Evolutionary conservation across 345 rosid species (phyloP), one percentile per base, ranked within the genome.

Genomic region (Brassica rapa): DNA sequence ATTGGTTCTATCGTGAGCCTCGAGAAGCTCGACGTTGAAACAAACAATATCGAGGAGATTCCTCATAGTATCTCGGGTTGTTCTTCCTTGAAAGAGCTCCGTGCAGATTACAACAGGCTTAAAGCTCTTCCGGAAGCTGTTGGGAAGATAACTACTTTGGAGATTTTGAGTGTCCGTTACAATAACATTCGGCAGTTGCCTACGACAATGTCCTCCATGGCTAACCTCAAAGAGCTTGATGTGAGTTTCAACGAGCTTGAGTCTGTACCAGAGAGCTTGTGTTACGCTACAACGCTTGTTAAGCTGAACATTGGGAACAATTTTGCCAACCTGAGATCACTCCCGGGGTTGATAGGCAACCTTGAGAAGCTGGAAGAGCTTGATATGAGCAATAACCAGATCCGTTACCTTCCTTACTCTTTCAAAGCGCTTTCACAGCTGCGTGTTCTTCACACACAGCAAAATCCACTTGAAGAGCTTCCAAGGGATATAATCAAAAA

Each of bases 201-300:
- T 0, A 95, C 98, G 14, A 95, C 99, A 2, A 93, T 91, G 97
- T 77, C 99, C 33, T 87, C 96, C 74, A 87, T 95, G 49, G 73
- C 71, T 59, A 90, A 86, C 74, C 85, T 95, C 66, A 93, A 80
- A 83, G 98, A 95, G 88, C 91, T 95, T 9, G 88, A 95, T 82
- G 92, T 88, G 70, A 95, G 99, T 83, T 95, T 95, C 86, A 95
- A 95, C 65, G 99, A 95, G 89, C 98, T 95, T 11, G 99, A 95
- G 81, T 84, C 89, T 0, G 89, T 95, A 81, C 96, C 99, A 3
- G 99, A 95, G 90, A 93, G 99, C 84, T 83, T 95, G 78, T 90
- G 99, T 83, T 84, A 91, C 68, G 98, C 90, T 10, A 93, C 88
- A 39, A 84, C 86, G 23, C 99, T 95, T 2, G 86, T 95, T 71